Conservation (phyloP, 1,139 yeast genomes). For the Yamadazyma kanchanaburiensis region DNA sequence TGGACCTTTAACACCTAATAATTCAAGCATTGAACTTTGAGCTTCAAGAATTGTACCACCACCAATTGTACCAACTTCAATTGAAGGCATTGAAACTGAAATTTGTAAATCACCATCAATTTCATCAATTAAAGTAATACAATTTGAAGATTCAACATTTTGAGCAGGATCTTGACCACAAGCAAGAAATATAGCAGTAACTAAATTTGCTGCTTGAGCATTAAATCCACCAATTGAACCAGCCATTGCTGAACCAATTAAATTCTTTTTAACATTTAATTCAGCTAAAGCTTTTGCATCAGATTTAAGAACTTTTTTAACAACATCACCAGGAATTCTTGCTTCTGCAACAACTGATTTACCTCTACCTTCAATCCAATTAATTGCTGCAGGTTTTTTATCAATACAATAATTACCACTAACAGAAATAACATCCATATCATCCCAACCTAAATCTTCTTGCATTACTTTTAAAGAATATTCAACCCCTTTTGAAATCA, state of each 20-base stretch:
- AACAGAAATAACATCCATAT: conserved; percentile 88
- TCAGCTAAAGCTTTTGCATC: conserved; percentile 92
- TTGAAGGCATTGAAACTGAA: conserved; percentile 97
- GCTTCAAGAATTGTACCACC: conserved; percentile 98
- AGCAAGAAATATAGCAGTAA: conserved; percentile 90
- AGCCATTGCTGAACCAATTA: conserved; percentile 97
- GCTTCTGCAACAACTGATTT: conserved; percentile 99
- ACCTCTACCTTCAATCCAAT: conserved; percentile 99
- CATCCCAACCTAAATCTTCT: conserved; percentile 87
- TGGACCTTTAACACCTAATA: conserved; percentile 94
- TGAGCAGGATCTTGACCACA: conserved; percentile 99
- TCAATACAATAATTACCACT: conserved; percentile 98
- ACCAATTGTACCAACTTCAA: conserved; percentile 98
- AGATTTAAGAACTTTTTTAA: conserved; percentile 77
- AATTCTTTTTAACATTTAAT: conserved; percentile 81
- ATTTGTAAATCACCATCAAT: conserved; percentile 76
- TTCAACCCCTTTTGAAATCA: conserved; percentile 99
- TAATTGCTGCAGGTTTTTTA: conserved; percentile 95
- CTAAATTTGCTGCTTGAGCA: conserved; percentile 96
- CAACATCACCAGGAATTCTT: conserved; percentile 76
- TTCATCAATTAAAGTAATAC: conserved; percentile 87
- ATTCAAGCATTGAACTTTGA: conserved; percentile 93
- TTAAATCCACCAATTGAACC: conserved; percentile 97
- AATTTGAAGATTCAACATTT: conserved; percentile 94
- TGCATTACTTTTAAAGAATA: conserved; percentile 78